Conservation (phyloP, 331 rosid species). For the Arachis monticola region DNA sequence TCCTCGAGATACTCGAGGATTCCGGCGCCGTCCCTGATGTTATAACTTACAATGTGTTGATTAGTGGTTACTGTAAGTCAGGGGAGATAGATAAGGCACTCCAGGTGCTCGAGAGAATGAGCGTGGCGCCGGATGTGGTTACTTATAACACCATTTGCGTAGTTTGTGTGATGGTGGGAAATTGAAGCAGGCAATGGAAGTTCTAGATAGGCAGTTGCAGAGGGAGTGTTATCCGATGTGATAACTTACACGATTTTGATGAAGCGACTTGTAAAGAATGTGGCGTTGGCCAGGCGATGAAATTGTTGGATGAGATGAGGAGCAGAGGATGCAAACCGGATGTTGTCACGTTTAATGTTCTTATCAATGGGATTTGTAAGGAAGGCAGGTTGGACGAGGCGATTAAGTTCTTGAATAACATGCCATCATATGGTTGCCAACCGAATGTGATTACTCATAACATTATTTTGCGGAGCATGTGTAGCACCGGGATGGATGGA, state of each 20-base stretch:
- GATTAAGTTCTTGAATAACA: conserved; percentile 57
- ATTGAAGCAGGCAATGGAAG: conserved; percentile 82
- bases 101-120: conserved; percentile 73
- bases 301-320: conserved; percentile 83
- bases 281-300: conserved; percentile 83
- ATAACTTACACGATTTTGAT: conserved; percentile 83
- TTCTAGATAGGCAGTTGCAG: conserved; percentile 69
- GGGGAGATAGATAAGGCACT: conserved; percentile 81
- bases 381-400: conserved; percentile 87
- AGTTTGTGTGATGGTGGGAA: conserved; percentile 75
- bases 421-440: conserved; percentile 69
- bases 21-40: conserved; percentile 86
- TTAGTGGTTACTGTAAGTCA: conserved; percentile 72
- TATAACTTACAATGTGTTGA: conserved; percentile 77
- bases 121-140: conserved; percentile 79
- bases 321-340: conserved; percentile 81
- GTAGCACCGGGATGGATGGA: conserved; percentile 94
- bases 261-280: conserved; percentile 86
- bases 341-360: conserved; percentile 86
- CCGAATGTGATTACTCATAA: conserved; percentile 82
- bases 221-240: conserved; percentile 89
- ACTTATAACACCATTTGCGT: conserved; percentile 78
- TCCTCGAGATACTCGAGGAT: conserved; percentile 67
- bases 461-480: conserved; percentile 81
- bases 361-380: conserved; percentile 82